Evolutionary conservation across 352 stramenopile species (phyloP).

Genomic region (Globisporangium barbulae): DNA sequence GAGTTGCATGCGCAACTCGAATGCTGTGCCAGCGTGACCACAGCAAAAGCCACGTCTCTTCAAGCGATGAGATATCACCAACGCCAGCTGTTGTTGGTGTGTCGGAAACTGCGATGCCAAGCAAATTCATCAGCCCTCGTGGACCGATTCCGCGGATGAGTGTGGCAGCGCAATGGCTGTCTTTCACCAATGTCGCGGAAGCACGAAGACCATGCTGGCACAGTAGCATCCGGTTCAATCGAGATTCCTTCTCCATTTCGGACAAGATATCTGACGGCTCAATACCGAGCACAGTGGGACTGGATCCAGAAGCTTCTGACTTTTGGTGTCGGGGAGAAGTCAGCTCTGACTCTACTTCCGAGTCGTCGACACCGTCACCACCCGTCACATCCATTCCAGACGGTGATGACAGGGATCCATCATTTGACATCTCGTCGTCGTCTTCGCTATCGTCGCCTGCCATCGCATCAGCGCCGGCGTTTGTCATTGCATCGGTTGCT

Average conservation of each 20-base stretch:
- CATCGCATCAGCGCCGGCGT: conserved; percentile 26
- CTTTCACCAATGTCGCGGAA: conserved; percentile 66
- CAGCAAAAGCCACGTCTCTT: conserved; percentile 78
- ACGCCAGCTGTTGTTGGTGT: conserved; percentile 63
- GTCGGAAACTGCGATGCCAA: conserved; percentile 69
- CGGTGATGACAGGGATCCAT: conserved; percentile 65
- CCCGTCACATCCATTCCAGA: conserved; percentile 56
- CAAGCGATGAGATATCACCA: conserved; percentile 65
- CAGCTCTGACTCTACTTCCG: conserved; percentile 54
- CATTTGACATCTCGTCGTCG: conserved; percentile 85
- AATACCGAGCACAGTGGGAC: conserved; percentile 16
- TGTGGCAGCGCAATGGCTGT: conserved; percentile 53
- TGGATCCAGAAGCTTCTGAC: conserved; percentile 2
- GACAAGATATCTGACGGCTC: conserved; percentile 49
- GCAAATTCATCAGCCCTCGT: conserved; percentile 56
- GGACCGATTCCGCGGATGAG: conserved; percentile 62
- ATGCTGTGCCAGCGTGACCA: conserved; percentile 77
- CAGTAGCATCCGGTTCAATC: conserved; percentile 70
- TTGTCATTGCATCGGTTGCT: conserved; percentile 36
- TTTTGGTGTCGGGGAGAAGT: conserved; percentile 26
- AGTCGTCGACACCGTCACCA: conserved; percentile 45
- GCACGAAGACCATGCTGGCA: conserved; percentile 77
- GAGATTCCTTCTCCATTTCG: conserved; percentile 78
- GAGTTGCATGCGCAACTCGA: conserved; percentile 41
- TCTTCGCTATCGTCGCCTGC: conserved; percentile 68